These are phyloP conservation scores for Seminavis robusta DNA, from an alignment of 108 stramenopile species.

Conservation along the genomic window DNA sequence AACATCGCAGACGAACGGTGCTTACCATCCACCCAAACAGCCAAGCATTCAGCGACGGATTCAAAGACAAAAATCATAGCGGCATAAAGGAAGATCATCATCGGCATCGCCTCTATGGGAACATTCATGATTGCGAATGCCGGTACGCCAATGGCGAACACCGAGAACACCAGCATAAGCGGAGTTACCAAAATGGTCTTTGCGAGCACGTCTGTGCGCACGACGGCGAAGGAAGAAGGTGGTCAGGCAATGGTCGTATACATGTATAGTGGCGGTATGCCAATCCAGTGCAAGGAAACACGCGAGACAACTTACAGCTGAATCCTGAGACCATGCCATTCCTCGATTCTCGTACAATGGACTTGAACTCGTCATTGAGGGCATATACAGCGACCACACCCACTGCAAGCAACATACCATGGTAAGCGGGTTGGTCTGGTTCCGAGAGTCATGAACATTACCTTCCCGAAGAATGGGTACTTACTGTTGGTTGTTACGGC, in stretches of 20 bases:
- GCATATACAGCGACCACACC: constrained; percentile 32
- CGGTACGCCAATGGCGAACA: constrained; percentile 25
- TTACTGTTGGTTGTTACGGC: constrained; percentile 11
- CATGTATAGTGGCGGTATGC: no score
- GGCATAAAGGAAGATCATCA: constrained; percentile 3
- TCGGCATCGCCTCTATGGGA: neutral
- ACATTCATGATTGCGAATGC: constrained; percentile 13
- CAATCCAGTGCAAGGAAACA: neutral
- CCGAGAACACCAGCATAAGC: constrained; percentile 26
- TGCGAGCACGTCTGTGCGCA: constrained; percentile 22
- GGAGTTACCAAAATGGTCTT: constrained; percentile 28
- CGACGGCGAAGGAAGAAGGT: neutral
- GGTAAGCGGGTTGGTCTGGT: no score
- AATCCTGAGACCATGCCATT: constrained; percentile 30
- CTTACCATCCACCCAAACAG: constrained; percentile 23
- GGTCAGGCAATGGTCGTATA: no score
- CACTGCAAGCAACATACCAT: neutral
- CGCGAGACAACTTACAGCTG: neutral
- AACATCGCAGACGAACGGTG: no score
- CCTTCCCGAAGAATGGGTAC: no score
- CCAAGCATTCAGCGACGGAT: constrained; percentile 23
- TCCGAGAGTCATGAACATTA: neutral
- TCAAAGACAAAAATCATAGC: constrained; percentile 14
- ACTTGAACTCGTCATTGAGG: constrained; percentile 32
- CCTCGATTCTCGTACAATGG: constrained; percentile 22